Evolutionary conservation across 345 rosid species (phyloP).

Genomic region (Mangifera indica): DNA sequence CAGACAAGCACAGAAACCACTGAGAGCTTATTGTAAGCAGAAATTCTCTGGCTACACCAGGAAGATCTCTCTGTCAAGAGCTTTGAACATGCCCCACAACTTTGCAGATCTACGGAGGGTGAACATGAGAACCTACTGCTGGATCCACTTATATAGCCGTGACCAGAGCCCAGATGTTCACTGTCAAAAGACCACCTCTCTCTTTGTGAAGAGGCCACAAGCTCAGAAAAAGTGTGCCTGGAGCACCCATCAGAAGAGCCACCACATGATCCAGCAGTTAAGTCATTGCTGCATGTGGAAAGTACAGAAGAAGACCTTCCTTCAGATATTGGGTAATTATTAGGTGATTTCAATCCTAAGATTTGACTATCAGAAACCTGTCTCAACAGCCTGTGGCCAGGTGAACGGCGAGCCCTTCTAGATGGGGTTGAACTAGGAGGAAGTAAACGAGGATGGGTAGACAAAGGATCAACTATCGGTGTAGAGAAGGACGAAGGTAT

Average conservation of each 20-base stretch:
- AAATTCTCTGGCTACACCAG: constrained; percentile 44
- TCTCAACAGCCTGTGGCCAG: constrained; percentile 74
- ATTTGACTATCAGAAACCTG: constrained; percentile 91
- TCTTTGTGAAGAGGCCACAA: constrained; percentile 86
- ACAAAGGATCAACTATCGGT: constrained; percentile 47
- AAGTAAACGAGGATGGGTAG: constrained; percentile 37
- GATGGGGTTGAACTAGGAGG: constrained; percentile 83
- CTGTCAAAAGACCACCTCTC: constrained; percentile 97
- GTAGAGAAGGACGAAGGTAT: constrained; percentile 52
- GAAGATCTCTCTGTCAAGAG: constrained; percentile 62
- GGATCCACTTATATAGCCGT: constrained; percentile 62
- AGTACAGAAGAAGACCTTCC: constrained; percentile 79
- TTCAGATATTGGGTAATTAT: constrained; percentile 62
- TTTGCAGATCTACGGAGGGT: constrained; percentile 64
- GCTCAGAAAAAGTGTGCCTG: constrained; percentile 81
- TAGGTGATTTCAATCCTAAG: constrained; percentile 72
- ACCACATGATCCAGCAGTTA: constrained; percentile 66
- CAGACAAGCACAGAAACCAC: constrained; percentile 78
- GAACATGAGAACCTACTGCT: constrained; percentile 84
- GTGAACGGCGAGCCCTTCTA: constrained; percentile 65
- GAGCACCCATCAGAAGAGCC: constrained; percentile 97
- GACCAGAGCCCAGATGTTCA: constrained; percentile 59
- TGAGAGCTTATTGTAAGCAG: constrained; percentile 43
- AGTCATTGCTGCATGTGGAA: constrained; percentile 71
- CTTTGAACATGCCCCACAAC: constrained; percentile 82